Evolutionary conservation across 192 early-diverging fungal genomes (phyloP), one percentile per base, ranked within the genome.

Genomic region (Coemansia sp.): DNA sequence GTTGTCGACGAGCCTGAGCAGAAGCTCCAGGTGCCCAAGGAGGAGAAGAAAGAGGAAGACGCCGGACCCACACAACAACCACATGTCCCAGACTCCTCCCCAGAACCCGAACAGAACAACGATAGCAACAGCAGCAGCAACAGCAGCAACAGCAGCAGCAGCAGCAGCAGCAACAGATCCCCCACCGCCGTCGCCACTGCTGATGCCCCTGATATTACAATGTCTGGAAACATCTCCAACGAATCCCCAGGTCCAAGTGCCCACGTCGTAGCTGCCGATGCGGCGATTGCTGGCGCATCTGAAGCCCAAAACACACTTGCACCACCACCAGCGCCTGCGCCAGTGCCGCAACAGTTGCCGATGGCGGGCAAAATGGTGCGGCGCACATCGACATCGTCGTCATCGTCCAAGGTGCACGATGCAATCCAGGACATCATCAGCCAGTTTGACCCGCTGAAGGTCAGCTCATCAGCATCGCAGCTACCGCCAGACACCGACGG

Each of bases 381-480:
- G 5, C 73, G 72, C 40, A 67, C 68, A 17, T 81, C 72, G 4
- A 68, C 70, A 13, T 57, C 65, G n/a, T 64, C 67, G 33, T 75
- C 72, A 20, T 70, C 74, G 2, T 80, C 82, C 19, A 72, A 73
- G 40, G 62, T 83, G 6, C 82, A 83, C 53, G 77, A 76, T 40
- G 82, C 74, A 25, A 83, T 83, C 54, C 74, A 75, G 44, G 82
- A 83, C 61, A 83, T 83, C 47, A 75, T 83, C 61, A 72, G 61
- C 40, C 82, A 83, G 57, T 83, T 83, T 38, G 82, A 83, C 64
- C 82, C 82, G 2, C 72, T 80, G 2, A 67, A 71, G 34, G 50
- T 73, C 61, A 67, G 57, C 23, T 44, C 76, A 40, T 67, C 70
- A 5, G 36, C 73, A 6, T 50, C 70, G 2, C 76, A 79, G 37